Base-by-base conservation (phyloP, 495 filamentous ascomycete genomes). In the Lepidopterella palustris region DNA sequence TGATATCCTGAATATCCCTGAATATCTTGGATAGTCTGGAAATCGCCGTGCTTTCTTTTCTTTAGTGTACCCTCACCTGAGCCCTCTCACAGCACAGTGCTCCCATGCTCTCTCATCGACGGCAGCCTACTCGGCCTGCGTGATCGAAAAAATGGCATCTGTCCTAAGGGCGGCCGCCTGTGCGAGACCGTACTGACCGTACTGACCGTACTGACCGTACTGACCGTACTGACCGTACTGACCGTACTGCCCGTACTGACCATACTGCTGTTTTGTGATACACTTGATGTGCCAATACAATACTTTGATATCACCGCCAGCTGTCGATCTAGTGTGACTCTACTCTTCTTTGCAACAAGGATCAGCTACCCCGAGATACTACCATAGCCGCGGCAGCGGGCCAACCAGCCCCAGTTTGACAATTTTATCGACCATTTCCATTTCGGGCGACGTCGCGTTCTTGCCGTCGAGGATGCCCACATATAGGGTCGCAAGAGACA, bases 351-450 rank as follows among this genome's bases (percentile, higher is more conserved):
- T 66, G 64, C 60, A 63, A 62, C 64, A 55, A 47, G 64, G 60
- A 57, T 66, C 55, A 25, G 59, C 47, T 56, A 52, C 61, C 57
- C 28, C 21, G 64, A 47, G 47, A 63, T 67, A 60, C 53, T 60
- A 64, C 64, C 64, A 64, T 64, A 57, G 21, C 64, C 64, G 61
- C 64, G 64, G 64, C 54, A 63, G 60, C 64, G 64, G 64, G 55
- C 32, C 54, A 64, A 49, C 53, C 57, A 64, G 61, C 53, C 64
- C 58, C 52, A 31, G 59, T 60, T 20, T 54, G 59, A 62, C 63
- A 58, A 58, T 54, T 10, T 18, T 18, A n/a, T 20, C 58, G 35
- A 3, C 18, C 15, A 18, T 50, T 57, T 35, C 53, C 57, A 28
- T 24, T 47, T 45, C 31, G 23, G 32, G 25, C 40, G 31, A 54